Base-by-base conservation (phyloP, 164 flowering plant species). In the Dillenia turbinata region DNA sequence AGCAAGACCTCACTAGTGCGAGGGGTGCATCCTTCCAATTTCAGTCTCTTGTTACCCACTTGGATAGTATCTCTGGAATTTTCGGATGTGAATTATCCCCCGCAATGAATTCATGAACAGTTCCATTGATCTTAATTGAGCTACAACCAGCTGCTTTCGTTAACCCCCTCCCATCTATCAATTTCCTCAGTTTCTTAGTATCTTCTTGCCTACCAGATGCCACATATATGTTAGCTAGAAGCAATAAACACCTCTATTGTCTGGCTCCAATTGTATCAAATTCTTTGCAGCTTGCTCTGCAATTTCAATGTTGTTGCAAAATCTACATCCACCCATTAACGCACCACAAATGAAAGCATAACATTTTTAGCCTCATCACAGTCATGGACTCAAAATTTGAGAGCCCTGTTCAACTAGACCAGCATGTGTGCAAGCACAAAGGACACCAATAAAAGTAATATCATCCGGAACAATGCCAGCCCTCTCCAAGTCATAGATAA, bases 261-360 rank as follows among this genome's bases (percentile, higher is more conserved):
- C 49, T 9, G 75, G 75, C 52, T 75, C 75, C 54, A 75, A 59
- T 48, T 68, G 65, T 49, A 71, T 62, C 33, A 75, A 56, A 22
- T 62, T 64, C 48, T 71, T 68, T 10, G 22, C 75, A 9, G 63
- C 69, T 22, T 61, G 44, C 60, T 66, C 78, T 44, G 70, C 78
- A 26, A 75, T 13, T 33, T 68, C 70, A 46, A 71, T 69, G 58
- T 71, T 52, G 16, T 54, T 51, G 51, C 74, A 61, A 52, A 74
- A 59, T 52, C 75, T 64, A 71, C 80, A 76, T 9, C 78, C 83
- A 8, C 68, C 75, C 62, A 76, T 45, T 26, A 74, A 59, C 9
- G 80, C 58, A 10, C 78, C 78, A 80, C 83, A 79, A 13, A 76
- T 65, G 49, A 67, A 62, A 15, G 57, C 73, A 73, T 56, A 54